Conservation (phyloP, 2,329 filamentous ascomycete genomes). For the Alternaria panax region DNA sequence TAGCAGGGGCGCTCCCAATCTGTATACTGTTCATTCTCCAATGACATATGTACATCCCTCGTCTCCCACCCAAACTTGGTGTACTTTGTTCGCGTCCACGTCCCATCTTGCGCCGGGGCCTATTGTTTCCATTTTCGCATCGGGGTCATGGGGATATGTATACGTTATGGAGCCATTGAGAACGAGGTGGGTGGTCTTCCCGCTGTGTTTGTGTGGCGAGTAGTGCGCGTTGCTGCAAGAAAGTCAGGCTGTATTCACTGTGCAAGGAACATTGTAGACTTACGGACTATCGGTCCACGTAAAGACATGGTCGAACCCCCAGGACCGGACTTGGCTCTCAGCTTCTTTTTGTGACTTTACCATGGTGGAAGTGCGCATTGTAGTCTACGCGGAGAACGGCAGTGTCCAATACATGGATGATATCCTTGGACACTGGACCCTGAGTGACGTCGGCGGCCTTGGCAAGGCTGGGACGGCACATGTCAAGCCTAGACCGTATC, state of each 20-base stretch:
- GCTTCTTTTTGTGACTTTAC: constrained; percentile 56
- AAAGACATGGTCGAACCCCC: constrained; percentile 74
- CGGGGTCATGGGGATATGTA: constrained; percentile 67
- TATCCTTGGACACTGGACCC: constrained; percentile 18
- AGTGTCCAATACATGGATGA: neutral
- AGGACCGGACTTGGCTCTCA: constrained; percentile 69
- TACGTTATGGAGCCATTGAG: constrained; percentile 70
- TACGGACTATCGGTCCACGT: constrained; percentile 77
- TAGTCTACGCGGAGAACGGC: neutral
- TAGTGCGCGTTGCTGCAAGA: constrained; percentile 69
- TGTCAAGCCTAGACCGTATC: constrained; percentile 2
- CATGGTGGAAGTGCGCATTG: constrained; percentile 27
- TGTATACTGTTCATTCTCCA: constrained; percentile 54
- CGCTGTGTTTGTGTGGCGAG: constrained; percentile 69
- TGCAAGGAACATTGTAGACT: constrained; percentile 40
- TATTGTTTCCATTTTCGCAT: constrained; percentile 65
- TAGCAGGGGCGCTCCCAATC: neutral
- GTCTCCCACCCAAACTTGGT: constrained; percentile 74
- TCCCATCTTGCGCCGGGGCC: constrained; percentile 69
- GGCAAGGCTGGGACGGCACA: constrained; percentile 13
- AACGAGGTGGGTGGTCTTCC: constrained; percentile 74
- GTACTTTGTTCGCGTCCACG: constrained; percentile 68
- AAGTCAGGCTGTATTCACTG: neutral
- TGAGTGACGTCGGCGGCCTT: constrained; percentile 27
- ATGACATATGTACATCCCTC: constrained; percentile 74